phyloP scores from a whole-genome alignment of 805 yeast species.

The Ogataea neopini region DNA sequence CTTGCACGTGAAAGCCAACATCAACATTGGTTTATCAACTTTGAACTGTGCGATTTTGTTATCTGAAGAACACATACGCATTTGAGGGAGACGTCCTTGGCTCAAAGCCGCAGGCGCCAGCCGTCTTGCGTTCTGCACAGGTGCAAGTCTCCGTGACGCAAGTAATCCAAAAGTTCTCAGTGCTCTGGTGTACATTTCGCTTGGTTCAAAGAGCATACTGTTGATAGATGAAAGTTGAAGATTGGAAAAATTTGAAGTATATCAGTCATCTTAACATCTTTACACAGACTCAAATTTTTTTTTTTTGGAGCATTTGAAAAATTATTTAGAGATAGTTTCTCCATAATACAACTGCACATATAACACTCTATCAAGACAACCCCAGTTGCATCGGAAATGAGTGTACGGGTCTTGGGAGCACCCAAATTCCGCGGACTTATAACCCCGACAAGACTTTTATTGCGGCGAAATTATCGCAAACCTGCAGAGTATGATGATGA shows the following conservation, averaged over 20 bases:
- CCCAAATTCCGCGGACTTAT: neutral
- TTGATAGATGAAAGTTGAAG: neutral
- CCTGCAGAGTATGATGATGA: slow-evolving; percentile 9
- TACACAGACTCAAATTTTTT: neutral
- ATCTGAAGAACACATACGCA: neutral
- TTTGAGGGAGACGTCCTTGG: neutral
- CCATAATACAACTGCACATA: too few species aligned
- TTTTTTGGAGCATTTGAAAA: neutral
- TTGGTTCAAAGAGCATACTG: too few species aligned
- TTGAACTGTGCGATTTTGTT: slow-evolving; percentile 37
- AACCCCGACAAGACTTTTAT: too few species aligned
- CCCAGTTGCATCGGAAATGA: slow-evolving; percentile 1
- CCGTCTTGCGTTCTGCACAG: neutral
- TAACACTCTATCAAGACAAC: too few species aligned
- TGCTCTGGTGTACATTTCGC: neutral
- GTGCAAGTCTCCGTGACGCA: neutral
- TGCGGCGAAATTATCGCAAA: slow-evolving; percentile 1
- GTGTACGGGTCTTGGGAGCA: neutral
- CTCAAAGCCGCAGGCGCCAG: neutral
- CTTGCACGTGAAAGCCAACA: slow-evolving; percentile 92
- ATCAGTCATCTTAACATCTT: neutral
- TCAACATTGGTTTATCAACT: slow-evolving; percentile 73
- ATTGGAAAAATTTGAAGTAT: neutral
- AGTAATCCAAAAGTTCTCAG: neutral
- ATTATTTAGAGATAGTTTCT: too few species aligned